Evolutionary conservation across 129 eudicot species (phyloP).

Genomic region (Glebionis coronaria): DNA sequence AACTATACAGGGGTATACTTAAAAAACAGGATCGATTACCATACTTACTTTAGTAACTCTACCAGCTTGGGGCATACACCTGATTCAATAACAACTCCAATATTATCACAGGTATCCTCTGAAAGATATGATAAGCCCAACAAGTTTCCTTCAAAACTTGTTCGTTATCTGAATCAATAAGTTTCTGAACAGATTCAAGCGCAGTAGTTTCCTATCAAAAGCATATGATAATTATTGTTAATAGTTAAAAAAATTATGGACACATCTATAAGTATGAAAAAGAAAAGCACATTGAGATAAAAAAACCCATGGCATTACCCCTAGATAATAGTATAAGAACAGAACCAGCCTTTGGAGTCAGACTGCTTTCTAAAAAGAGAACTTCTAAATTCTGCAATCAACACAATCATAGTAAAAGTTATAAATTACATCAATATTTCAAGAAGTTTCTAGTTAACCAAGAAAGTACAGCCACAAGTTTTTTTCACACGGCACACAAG

Average conservation of each 20-base stretch:
- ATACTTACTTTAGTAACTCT: conserved; percentile 52
- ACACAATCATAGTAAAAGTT: background rate
- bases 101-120: conserved; percentile 66
- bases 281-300: conserved; percentile 4
- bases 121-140: conserved; percentile 79
- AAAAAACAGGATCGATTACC: background rate
- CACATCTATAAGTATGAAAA: background rate
- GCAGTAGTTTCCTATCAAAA: conserved; percentile 63
- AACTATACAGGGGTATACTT: background rate
- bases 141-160: conserved; percentile 74
- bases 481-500: background rate
- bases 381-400: conserved; percentile 65
- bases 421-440: background rate
- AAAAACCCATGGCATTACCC: conserved; percentile 33
- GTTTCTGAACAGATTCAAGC: conserved; percentile 69
- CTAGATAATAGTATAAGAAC: conserved; percentile 77
- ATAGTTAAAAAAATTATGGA: background rate
- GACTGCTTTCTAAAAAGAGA: conserved; percentile 46
- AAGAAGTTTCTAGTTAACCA: background rate
- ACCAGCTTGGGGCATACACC: conserved; percentile 63
- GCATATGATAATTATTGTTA: conserved; percentile 3
- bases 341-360: conserved; percentile 76
- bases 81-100: conserved; percentile 63
- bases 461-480: background rate
- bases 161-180: conserved; percentile 70